Percentiles rank a stretch among this genome's conserved stretches.
phyloP scores from a whole-genome alignment of 805 yeast species.

The Kregervanrija fluxuum region DNA sequence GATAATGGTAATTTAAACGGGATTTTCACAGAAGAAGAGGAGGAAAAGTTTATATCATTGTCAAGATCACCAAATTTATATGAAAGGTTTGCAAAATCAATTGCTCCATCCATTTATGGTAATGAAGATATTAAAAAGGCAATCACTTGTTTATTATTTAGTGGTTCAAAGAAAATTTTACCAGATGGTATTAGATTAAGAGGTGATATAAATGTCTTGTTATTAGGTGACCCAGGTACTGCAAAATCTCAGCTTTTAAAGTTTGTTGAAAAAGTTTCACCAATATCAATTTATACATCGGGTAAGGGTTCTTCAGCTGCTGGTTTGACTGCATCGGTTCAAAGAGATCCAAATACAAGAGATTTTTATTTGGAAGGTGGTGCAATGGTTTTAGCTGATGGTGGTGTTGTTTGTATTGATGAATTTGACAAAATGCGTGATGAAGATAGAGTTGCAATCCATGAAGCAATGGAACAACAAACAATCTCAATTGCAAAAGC shows the following conservation, averaged over 20 bases:
- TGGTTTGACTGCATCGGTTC: constrained; percentile 97
- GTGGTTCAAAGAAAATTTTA: constrained; percentile 85
- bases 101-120: constrained; percentile 97
- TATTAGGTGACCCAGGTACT: constrained; percentile 98
- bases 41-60: constrained; percentile 77
- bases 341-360: constrained; percentile 78
- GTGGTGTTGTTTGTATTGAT: constrained; percentile 98
- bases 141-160: constrained; percentile 83
- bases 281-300: constrained; percentile 91
- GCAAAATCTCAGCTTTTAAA: constrained; percentile 95
- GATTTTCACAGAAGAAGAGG: constrained; percentile 85
- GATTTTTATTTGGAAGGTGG: constrained; percentile 98
- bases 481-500: constrained; percentile 98
- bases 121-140: constrained; percentile 89
- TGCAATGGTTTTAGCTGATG: constrained; percentile 99
- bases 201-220: constrained; percentile 91
- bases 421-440: constrained; percentile 99
- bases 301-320: constrained; percentile 99
- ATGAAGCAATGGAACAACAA: constrained; percentile 99
- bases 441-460: constrained; percentile 97
- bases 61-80: constrained; percentile 81
- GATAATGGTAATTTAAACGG: constrained; percentile 32
- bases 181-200: constrained; percentile 96
- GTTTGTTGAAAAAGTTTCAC: constrained; percentile 91
- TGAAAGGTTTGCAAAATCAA: constrained; percentile 76